Evolutionary conservation across 495 filamentous ascomycete species (phyloP).

Genomic region (Aspergillus wentii): DNA sequence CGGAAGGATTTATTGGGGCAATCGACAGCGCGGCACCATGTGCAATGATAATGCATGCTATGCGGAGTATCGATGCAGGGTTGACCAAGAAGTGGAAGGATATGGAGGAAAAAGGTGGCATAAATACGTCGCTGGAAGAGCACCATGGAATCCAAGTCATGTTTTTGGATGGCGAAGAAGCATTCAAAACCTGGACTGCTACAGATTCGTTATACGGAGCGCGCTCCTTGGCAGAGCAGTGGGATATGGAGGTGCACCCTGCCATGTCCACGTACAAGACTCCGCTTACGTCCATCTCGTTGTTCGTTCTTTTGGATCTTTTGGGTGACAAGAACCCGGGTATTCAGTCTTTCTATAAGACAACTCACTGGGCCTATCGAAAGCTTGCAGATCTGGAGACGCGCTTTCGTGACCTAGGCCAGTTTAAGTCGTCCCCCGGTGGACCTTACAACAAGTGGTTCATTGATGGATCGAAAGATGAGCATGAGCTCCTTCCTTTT

Average conservation of each 20-base stretch:
- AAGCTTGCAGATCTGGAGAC: conserved; percentile 62
- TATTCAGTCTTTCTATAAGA: conserved; percentile 76
- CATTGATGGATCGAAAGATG: conserved; percentile 48
- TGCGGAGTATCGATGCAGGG: conserved; percentile 71
- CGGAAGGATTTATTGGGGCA: conserved; percentile 87
- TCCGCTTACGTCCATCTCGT: conserved; percentile 68
- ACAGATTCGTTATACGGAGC: conserved; percentile 85
- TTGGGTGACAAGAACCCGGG: conserved; percentile 66
- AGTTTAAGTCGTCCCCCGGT: conserved; percentile 43
- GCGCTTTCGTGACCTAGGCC: conserved; percentile 56
- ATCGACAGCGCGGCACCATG: conserved; percentile 91
- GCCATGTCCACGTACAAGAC: conserved; percentile 70
- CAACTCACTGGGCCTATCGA: conserved; percentile 92
- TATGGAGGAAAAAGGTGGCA: conserved; percentile 55
- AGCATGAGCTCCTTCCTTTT: conserved; percentile 36
- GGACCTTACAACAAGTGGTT: conserved; percentile 35
- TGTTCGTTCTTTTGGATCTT: conserved; percentile 92
- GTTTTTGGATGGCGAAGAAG: conserved; percentile 91
- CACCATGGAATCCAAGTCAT: conserved; percentile 84
- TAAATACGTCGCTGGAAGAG: conserved; percentile 50
- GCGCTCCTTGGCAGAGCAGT: conserved; percentile 67
- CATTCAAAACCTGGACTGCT: conserved; percentile 72
- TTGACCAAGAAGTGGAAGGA: conserved; percentile 75
- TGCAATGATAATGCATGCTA: conserved; percentile 84
- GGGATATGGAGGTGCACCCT: conserved; percentile 63